A percentile compares a stretch with the other conserved stretches of the same genome.
Conservation (phyloP, 495 filamentous ascomycete genomes). For the Trichocladium antarcticum region DNA sequence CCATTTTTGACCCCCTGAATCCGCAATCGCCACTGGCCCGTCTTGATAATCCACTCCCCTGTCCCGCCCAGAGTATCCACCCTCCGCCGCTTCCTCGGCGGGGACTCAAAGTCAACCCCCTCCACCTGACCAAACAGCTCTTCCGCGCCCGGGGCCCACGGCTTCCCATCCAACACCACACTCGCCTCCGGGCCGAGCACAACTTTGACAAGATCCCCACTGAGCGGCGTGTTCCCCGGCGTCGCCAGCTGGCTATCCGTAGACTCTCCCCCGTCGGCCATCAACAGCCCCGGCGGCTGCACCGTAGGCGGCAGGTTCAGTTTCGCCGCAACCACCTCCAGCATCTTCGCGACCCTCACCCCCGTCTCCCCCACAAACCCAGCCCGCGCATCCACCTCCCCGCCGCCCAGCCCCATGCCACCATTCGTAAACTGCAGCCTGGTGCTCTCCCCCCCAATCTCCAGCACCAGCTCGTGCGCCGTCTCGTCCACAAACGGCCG, state of each 20-base stretch:
- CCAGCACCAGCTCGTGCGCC: conserved; percentile 62
- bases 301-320: conserved; percentile 55
- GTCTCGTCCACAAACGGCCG: conserved; percentile 73
- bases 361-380: conserved; percentile 63
- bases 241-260: conserved; percentile 44
- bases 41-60: conserved; percentile 59
- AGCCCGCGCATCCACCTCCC: conserved; percentile 25
- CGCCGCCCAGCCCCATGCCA: background rate
- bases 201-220: conserved; percentile 60
- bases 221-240: conserved; percentile 59
- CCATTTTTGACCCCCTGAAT: conserved; percentile 46
- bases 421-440: conserved; percentile 42
- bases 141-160: conserved; percentile 16
- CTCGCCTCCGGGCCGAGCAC: conserved; percentile 55
- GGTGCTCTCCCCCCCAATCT: conserved; percentile 61
- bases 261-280: conserved; percentile 45
- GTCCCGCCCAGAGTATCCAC: conserved; percentile 17
- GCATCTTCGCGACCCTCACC: conserved; percentile 56
- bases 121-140: background rate
- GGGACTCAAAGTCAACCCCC: background rate
- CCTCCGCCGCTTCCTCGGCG: conserved; percentile 43
- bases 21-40: conserved; percentile 70
- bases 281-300: conserved; percentile 56
- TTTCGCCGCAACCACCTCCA: conserved; percentile 73
- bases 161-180: conserved; percentile 58